Conservation (phyloP, 2,329 filamentous ascomycete genomes). For the Moelleriella libera region DNA sequence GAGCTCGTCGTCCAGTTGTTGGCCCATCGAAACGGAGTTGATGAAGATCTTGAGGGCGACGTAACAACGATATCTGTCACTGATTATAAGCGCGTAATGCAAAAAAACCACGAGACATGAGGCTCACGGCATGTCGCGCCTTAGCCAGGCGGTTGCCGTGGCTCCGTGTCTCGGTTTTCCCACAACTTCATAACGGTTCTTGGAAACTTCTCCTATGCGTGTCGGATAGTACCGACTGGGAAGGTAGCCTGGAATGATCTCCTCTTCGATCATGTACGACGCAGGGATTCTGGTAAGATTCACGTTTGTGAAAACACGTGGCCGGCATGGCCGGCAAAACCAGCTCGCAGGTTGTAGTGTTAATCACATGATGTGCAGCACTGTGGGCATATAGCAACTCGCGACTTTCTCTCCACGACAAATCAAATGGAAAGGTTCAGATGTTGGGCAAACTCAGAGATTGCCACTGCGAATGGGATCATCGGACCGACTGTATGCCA, state of each 20-base stretch:
- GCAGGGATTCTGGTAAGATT: neutral
- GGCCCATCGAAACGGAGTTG: neutral
- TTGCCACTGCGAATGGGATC: too few relatives aligned
- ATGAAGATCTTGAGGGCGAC: conserved; percentile 1
- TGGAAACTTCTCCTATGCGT: conserved; percentile 9
- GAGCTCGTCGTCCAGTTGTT: neutral
- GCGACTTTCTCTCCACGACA: too few relatives aligned
- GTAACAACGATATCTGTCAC: neutral
- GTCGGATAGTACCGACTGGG: conserved; percentile 11
- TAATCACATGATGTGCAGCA: too few relatives aligned
- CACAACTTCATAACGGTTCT: conserved; percentile 10
- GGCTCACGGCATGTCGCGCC: conserved; percentile 9
- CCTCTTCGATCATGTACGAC: conserved; percentile 9
- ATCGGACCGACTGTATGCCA: too few relatives aligned
- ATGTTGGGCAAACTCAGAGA: too few relatives aligned
- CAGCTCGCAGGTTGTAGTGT: neutral
- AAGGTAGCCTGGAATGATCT: conserved; percentile 9
- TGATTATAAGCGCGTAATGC: too few relatives aligned
- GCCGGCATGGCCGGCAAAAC: neutral
- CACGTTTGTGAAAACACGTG: neutral
- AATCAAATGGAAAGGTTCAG: too few relatives aligned
- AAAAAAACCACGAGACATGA: too few relatives aligned
- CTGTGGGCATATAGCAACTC: too few relatives aligned
- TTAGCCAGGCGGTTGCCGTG: conserved; percentile 12
- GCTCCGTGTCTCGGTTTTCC: conserved; percentile 13